These are phyloP conservation scores for Lasiosphaeris hirsuta DNA, from an alignment of 495 filamentous ascomycete species.

Conservation along the genomic window DNA sequence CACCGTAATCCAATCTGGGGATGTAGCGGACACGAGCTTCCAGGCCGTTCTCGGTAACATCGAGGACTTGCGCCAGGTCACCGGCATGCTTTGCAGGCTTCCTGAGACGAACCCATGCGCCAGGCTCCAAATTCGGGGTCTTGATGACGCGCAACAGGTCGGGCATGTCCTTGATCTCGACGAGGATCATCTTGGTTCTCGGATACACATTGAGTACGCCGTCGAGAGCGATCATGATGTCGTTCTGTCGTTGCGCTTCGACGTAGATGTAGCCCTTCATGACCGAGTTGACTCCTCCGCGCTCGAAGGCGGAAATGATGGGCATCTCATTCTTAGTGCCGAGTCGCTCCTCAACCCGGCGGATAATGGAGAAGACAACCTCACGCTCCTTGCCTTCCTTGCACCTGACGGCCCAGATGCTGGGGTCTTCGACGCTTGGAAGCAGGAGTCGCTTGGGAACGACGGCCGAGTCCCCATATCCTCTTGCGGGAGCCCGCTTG, in stretches of 20 bases:
- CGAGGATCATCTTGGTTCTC: slow-evolving; percentile 72
- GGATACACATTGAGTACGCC: slow-evolving; percentile 80
- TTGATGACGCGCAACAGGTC: slow-evolving; percentile 88
- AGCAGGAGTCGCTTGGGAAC: slow-evolving; percentile 86
- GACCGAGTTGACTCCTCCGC: slow-evolving; percentile 61
- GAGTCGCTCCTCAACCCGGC: slow-evolving; percentile 74
- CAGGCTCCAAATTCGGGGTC: slow-evolving; percentile 78
- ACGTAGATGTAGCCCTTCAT: slow-evolving; percentile 96
- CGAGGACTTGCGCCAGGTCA: slow-evolving; percentile 90
- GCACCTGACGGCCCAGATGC: slow-evolving; percentile 91
- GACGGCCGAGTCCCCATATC: slow-evolving; percentile 58
- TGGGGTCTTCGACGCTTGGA: slow-evolving; percentile 90
- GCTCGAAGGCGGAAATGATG: slow-evolving; percentile 87
- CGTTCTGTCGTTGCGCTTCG: slow-evolving; percentile 80
- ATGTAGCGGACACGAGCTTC: slow-evolving; percentile 83
- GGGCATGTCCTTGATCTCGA: slow-evolving; percentile 97
- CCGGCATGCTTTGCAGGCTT: slow-evolving; percentile 75
- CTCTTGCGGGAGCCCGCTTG: slow-evolving; percentile 45
- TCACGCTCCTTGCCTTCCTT: slow-evolving; percentile 94
- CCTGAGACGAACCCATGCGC: slow-evolving; percentile 87
- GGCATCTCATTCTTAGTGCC: slow-evolving; percentile 71
- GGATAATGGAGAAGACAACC: slow-evolving; percentile 78
- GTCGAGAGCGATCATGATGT: slow-evolving; percentile 76
- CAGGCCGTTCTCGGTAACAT: slow-evolving; percentile 88
- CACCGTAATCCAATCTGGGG: slow-evolving; percentile 86